These are phyloP conservation scores for Syzygium aromaticum DNA, from an alignment of 345 rosid genomes.

Conservation along the genomic window DNA sequence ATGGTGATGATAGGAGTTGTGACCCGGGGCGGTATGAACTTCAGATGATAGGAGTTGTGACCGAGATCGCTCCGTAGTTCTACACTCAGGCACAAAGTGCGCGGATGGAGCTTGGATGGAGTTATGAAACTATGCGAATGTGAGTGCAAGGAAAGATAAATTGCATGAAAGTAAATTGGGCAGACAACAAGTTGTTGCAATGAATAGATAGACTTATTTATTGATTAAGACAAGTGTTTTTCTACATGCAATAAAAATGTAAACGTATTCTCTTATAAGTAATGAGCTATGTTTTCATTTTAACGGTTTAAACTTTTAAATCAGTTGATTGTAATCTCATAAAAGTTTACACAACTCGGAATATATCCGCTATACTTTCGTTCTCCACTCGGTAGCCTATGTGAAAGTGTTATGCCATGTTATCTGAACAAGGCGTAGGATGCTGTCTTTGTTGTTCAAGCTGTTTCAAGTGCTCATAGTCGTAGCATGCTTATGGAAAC, in stretches of 20 bases:
- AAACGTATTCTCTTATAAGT: background rate
- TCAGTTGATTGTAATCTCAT: background rate
- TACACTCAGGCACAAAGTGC: no score
- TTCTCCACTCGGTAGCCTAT: background rate
- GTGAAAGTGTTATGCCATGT: background rate
- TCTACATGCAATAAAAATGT: background rate
- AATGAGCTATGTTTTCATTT: no score
- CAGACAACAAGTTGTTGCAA: background rate
- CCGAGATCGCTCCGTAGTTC: no score
- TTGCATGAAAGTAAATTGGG: background rate
- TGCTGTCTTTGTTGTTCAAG: rapidly evolving
- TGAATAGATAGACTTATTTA: background rate
- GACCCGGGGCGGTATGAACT: no score
- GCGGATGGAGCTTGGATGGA: no score
- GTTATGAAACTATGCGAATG: background rate
- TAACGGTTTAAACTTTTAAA: background rate
- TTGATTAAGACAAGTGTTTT: background rate
- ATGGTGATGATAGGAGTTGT: no score
- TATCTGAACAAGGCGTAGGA: background rate
- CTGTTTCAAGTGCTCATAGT: background rate
- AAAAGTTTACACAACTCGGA: rapidly evolving
- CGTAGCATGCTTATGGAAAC: no score
- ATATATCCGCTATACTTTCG: background rate
- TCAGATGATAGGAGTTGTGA: no score
- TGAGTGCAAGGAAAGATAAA: background rate